Conservation (phyloP, 2,329 filamentous ascomycete species). For the Trichoderma sp. region DNA sequence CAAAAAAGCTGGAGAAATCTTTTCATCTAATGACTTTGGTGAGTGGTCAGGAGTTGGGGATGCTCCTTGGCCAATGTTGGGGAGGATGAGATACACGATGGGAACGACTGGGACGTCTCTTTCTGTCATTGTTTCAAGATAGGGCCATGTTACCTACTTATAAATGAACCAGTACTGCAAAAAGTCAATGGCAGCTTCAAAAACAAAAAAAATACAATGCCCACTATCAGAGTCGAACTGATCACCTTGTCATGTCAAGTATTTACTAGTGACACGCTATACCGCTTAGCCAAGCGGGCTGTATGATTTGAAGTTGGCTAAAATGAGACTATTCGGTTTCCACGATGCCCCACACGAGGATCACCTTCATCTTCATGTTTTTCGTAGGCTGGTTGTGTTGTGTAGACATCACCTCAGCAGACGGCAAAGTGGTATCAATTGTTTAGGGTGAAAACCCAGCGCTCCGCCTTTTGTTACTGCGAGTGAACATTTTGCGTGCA, state of each 20-base stretch:
- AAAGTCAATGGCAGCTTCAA: neutral
- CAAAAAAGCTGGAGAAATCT: neutral
- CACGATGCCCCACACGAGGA: neutral
- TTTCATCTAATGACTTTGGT: neutral
- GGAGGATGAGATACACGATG: neutral
- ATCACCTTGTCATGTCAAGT: conserved; percentile 21
- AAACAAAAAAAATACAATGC: neutral
- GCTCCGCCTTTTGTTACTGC: no score
- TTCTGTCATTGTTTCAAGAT: neutral
- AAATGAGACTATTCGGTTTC: neutral
- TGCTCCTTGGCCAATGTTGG: neutral
- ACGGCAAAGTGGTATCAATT: no score
- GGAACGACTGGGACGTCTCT: neutral
- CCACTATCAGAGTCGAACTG: conserved; percentile 21
- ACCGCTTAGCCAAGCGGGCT: conserved; percentile 21
- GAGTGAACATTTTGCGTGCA: no score
- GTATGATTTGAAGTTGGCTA: neutral
- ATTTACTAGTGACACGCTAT: conserved; percentile 21
- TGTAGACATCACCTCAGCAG: no score
- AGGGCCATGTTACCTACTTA: neutral
- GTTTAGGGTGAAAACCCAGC: no score
- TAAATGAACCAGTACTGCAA: neutral
- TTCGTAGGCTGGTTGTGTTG: neutral
- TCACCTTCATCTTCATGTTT: neutral
- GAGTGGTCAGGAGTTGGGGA: neutral